Evolutionary conservation across 345 rosid species (phyloP), one percentile per base, ranked within the genome.

Genomic region (Pugionium dolabratum): DNA sequence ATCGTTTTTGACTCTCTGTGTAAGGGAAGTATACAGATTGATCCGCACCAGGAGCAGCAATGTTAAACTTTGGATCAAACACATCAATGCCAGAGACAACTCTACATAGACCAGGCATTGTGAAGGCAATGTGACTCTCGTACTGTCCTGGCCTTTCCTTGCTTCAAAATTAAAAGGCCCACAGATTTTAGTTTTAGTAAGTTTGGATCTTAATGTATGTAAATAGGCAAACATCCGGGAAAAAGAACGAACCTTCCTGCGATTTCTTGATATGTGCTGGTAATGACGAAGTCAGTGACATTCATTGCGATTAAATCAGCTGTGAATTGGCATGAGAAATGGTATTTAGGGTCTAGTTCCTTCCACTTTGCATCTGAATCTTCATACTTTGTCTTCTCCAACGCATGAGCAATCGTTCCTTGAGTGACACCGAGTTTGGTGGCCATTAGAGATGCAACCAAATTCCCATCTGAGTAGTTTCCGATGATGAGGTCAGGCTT

Each of bases 231-330:
- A 11, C 0, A 18, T 18, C 18, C 0, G 18, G 18, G 18, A 18
- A 29, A 6, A 11, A 40, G 33, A 31, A 66, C 81, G 9, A 48
- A 83, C 97, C 93, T 94, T 79, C 99, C 99, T 4, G 96, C 95
- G 33, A 94, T 94, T 80, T 94, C 97, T 71, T 94, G 97, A 70
- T 88, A 94, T 6, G 95, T 90, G 79, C 99, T 94, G 5, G 88
- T 83, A 28, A 94, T 85, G 75, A 90, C 74, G 67, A 94, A 94
- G 77, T 94, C 97, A 6, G 97, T 71, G 28, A 77, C 70, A 69
- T 90, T 94, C 97, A 94, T 90, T 10, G 99, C 86, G 10, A 94
- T 71, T 41, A 80, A 43, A 72, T 94, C 97, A 27, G 97, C 99
- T 0, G 89, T 90, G 72, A 88, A 94, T 67, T 94, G 99, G 52